Base-by-base conservation (phyloP, 2,329 filamentous ascomycete species). In the Trichoderma afroharzianum region DNA sequence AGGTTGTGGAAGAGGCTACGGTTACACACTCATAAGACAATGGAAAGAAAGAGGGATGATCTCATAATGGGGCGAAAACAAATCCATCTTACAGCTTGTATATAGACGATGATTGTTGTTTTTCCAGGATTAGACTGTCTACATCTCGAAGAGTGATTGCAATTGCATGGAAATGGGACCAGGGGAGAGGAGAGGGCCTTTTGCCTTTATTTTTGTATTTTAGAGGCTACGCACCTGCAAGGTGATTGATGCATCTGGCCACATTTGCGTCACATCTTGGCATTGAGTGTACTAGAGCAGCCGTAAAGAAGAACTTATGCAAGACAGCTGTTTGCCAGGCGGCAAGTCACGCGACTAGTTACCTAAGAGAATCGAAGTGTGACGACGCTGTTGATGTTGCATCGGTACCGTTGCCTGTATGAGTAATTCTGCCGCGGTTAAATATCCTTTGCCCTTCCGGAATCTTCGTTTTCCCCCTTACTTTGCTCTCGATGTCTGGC, bases 41-140 rank as follows among this genome's bases (percentile, higher is more conserved):
- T 5, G 43, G 43, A 50, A 50, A 50, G 21, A 30, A 21, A 24
- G n/a, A 53, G 36, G 58, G 63, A 62, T 62, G 63, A 62, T 62
- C 28, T n/a, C 43, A 58, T 14, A 14, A 30, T 9, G 32, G 30
- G 39, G 8, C 21, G 30, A 21, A 70, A 75, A 75, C 26, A 74
- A 73, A 71, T 70, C n/a, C 39, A 30, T 47, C 73, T 30, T 36
- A 26, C 55, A 55, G 39, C 26, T 62, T 71, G 63, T 64, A 72
- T 63, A 64, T 68, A 63, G n/a, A 62, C 11, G 26, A 26, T 62
- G 39, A n/a, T 7, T 68, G 6, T n/a, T 68, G 4, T n/a, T 33
- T 21, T 47, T 9, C 26, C 18, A 12, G 55, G 63, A n/a, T 39
- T 57, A 11, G 24, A 36, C 33, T 15, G 47, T 39, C 62, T 39